Evolutionary conservation across 2,329 filamentous ascomycete species (phyloP), one percentile per base, ranked within the genome.

Genomic region (Chaetomiaceae sp.): DNA sequence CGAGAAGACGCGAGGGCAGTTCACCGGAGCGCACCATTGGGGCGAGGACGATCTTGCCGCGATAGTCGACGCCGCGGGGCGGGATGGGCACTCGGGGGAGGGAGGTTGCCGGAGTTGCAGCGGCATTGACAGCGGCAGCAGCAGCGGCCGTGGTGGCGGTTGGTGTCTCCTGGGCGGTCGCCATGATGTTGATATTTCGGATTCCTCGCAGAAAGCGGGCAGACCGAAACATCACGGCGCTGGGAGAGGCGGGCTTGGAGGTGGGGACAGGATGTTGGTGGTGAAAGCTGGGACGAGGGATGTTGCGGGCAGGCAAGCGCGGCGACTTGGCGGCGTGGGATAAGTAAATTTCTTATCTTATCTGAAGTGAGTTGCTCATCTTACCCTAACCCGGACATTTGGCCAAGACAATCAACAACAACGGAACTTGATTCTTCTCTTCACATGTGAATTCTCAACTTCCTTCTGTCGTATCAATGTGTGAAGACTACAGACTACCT

Each of bases 1-100:
- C 89, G 38, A 95, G 72, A 21, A 99, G 78, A 52, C 93, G 85
- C 34, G 89, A 93, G 3, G 93, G 92, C 54, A 96, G 75, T 74
- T 99, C 93, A 65, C 93, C 93, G n/a, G 89, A 95, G 60, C 93
- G 86, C 51, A 96, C 92, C 93, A 99, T 99, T 35, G 93, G 93
- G 55, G 93, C 93, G 57, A 99, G 85, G 39, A 97, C 93, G 58
- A 97, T 73, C 70, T 95, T 96, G 70, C 87, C 87, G 61, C 92
- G 82, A 71, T 96, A 97, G 73, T 96, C 90, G 63, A 96, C 90
- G 45, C 92, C 92, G 68, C 86, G 87, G 55, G 77, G 79, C 58
- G 92, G 92, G 59, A 96, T 95, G 45, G 89, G 85, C 33, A 96
- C 87, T 65, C 76, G 82, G 65, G 86, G 84, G 35, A 34, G 40